Conservation (phyloP, 1,139 yeast genomes). For the Zygotorulaspora mrakii region DNA sequence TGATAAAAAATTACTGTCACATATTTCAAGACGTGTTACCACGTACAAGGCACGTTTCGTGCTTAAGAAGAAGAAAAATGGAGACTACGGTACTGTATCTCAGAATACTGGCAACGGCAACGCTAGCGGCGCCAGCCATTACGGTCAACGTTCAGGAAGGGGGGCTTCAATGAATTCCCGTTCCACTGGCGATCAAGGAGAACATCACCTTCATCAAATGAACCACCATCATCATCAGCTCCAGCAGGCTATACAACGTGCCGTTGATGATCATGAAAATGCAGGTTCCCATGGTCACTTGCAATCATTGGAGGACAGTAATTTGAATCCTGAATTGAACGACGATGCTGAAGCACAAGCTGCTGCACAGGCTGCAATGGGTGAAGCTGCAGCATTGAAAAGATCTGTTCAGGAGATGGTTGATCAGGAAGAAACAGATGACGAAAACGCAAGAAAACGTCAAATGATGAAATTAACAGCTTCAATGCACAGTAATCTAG, state of each 20-base stretch:
- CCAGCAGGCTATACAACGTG: not conserved
- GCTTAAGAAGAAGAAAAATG: slow-evolving; percentile 34
- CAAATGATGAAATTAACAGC: slow-evolving; percentile 17
- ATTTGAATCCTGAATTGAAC: slow-evolving; percentile 13
- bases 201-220: slow-evolving; percentile 10
- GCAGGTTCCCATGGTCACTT: slow-evolving; percentile 1
- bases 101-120: slow-evolving; percentile 6
- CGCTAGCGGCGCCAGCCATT: slow-evolving; percentile 1
- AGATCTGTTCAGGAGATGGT: slow-evolving; percentile 17
- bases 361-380: slow-evolving; percentile 35
- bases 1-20: slow-evolving; percentile 32
- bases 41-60: slow-evolving; percentile 38
- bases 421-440: slow-evolving; percentile 17
- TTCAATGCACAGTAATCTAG: slow-evolving; percentile 10
- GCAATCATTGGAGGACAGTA: slow-evolving; percentile 8
- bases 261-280: slow-evolving; percentile 1
- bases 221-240: slow-evolving; percentile 5
- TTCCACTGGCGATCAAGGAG: slow-evolving; percentile 2
- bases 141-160: slow-evolving; percentile 8
- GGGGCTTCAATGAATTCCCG: slow-evolving; percentile 8
- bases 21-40: slow-evolving; percentile 37
- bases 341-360: slow-evolving; percentile 30
- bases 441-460: slow-evolving; percentile 19
- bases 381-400: slow-evolving; percentile 22
- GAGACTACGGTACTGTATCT: slow-evolving; percentile 22